Evolutionary conservation across 1,284 basidiomycete species (phyloP).

Genomic region (Cryptococcus sp.): DNA sequence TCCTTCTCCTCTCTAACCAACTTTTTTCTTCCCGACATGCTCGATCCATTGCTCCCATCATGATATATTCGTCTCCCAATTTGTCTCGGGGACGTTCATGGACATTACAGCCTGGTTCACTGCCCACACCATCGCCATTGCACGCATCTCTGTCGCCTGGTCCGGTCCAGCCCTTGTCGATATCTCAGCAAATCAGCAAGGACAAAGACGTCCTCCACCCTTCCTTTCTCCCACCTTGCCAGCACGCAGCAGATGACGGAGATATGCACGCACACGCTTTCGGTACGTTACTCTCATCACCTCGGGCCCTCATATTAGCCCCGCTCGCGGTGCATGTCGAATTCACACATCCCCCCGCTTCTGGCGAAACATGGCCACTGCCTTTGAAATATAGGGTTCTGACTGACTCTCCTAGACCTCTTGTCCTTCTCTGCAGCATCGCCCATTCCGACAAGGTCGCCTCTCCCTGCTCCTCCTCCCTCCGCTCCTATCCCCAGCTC

Average conservation of each 20-base stretch:
- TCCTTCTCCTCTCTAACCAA: too few relatives aligned
- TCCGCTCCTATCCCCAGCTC: constrained; percentile 24
- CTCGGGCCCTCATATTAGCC: neutral
- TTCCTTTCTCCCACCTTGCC: constrained; percentile 40
- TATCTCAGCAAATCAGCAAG: constrained; percentile 8
- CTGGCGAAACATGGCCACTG: too few relatives aligned
- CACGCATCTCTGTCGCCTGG: neutral
- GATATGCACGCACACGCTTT: constrained; percentile 45
- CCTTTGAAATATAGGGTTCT: too few relatives aligned
- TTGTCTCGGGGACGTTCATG: neutral
- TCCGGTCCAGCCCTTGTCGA: neutral
- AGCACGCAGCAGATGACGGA: constrained; percentile 32
- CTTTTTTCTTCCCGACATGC: neutral
- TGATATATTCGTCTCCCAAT: neutral
- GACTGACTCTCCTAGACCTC: constrained; percentile 23
- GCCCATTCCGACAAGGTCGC: constrained; percentile 1
- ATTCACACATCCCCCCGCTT: too few relatives aligned
- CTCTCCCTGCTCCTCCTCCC: constrained; percentile 12
- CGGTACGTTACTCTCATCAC: constrained; percentile 37
- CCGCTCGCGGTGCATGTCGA: neutral
- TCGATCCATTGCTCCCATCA: too few relatives aligned
- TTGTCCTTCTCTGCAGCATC: constrained; percentile 27
- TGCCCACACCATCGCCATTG: constrained; percentile 8
- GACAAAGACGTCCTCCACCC: constrained; percentile 32
- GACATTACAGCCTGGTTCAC: constrained; percentile 12